phyloP scores from a whole-genome alignment of 306 rosid genomes.

The Fragaria ananassa region DNA sequence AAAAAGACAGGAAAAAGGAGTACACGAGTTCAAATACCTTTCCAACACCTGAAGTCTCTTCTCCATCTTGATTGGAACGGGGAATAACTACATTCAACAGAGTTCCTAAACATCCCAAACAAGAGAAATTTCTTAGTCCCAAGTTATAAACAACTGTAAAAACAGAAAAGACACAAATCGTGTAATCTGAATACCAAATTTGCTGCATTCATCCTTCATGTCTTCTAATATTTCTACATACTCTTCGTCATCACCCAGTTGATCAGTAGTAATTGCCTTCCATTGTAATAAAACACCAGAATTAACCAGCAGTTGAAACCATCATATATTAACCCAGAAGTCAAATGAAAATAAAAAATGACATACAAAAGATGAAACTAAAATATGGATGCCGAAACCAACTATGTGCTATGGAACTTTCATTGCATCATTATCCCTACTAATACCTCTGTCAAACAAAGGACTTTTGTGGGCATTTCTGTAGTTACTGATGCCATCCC shows the following conservation, averaged over 20 bases:
- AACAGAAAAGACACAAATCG: neutral
- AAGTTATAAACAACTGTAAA: neutral
- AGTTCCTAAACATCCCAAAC: conserved; percentile 46
- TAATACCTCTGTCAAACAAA: conserved; percentile 67
- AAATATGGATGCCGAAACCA: neutral
- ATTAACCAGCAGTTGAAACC: conserved; percentile 14
- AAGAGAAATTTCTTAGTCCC: neutral
- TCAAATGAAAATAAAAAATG: neutral
- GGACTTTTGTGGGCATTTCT: conserved; percentile 55
- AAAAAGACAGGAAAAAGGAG: neutral
- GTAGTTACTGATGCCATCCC: conserved; percentile 35
- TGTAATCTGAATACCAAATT: conserved; percentile 55
- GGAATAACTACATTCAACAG: conserved; percentile 70
- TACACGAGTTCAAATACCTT: conserved; percentile 44
- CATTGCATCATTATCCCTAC: conserved; percentile 9
- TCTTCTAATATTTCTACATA: conserved; percentile 75
- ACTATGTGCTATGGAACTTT: neutral
- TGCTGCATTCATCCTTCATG: conserved; percentile 79
- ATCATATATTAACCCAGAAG: conserved; percentile 2
- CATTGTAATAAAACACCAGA: conserved; percentile 18
- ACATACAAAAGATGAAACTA: neutral
- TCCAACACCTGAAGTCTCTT: conserved; percentile 54
- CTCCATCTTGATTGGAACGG: conserved; percentile 48
- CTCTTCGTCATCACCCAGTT: conserved; percentile 50
- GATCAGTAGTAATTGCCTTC: conserved; percentile 61